These are phyloP conservation scores for Trichoderma aggressivum DNA, from an alignment of 2,329 filamentous ascomycete genomes.

Conservation along the genomic window DNA sequence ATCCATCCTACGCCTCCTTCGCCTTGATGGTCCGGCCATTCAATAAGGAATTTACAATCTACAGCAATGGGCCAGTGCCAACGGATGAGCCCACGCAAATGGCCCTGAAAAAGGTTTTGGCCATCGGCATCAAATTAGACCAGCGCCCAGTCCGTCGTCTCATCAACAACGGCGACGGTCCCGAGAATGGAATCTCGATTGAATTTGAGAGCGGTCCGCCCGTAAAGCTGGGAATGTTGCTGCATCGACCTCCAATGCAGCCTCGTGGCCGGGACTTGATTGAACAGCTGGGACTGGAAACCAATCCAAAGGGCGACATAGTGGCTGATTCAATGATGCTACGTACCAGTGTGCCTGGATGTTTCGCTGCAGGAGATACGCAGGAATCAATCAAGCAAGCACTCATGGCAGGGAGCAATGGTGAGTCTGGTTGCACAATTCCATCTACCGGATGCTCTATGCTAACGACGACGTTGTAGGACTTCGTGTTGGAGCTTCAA, in stretches of 20 bases:
- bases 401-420: constrained; percentile 12
- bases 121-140: constrained; percentile 38
- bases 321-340: constrained; percentile 43
- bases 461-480: background rate
- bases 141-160: constrained; percentile 34
- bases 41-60: constrained; percentile 44
- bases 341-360: constrained; percentile 47
- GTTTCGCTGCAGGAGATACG: constrained; percentile 54
- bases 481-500: constrained; percentile 5
- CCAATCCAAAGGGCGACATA: constrained; percentile 42
- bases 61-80: constrained; percentile 42
- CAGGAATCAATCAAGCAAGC: constrained; percentile 18
- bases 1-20: constrained; percentile 35
- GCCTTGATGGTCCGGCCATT: constrained; percentile 44
- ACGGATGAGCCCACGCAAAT: background rate
- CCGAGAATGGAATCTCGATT: constrained; percentile 31
- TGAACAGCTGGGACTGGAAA: constrained; percentile 38
- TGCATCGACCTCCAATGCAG: constrained; percentile 35
- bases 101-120: constrained; percentile 25
- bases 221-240: constrained; percentile 39
- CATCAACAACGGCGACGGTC: constrained; percentile 14
- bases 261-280: constrained; percentile 41
- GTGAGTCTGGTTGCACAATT: background rate
- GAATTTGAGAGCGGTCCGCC: constrained; percentile 39
- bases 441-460: too few relatives aligned